Base-by-base conservation (phyloP, 345 rosid species). In the Triadica sebifera region DNA sequence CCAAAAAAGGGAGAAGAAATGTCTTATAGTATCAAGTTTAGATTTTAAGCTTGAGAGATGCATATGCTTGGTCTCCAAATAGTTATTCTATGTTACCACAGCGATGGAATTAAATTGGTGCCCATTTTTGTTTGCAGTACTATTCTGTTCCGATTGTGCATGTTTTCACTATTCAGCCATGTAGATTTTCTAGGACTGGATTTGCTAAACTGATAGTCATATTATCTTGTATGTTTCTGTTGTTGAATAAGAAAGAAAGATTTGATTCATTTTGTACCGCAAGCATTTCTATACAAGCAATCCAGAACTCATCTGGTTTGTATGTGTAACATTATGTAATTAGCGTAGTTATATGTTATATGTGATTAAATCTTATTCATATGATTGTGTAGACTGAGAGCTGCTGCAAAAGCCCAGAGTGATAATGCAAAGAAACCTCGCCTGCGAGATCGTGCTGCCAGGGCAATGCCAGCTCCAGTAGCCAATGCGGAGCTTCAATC, bases 401-500 rank as follows among this genome's bases (percentile, higher is more conserved):
- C 94, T 70, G 90, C 91, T 78, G 86, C 78, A 62, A 95, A 89
- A 83, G 83, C 87, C 67, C 94, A 91, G 71, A 91, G 88, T 39
- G 98, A 95, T 77, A 86, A 86, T 76, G 69, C 84, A 67, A 90
- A 84, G 89, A 93, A 87, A 85, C 81, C 84, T 29, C 85, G 94
- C 52, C 73, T 84, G 63, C 94, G 93, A 17, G 95, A 94, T 69
- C 89, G 95, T 24, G 81, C 88, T 68, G 73, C 84, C 56, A 85
- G 95, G 83, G 88, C 82, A 73, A 39, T 80, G 74, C 84, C 89
- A 47, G 97, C 94, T 74, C 97, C 96, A 8, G 99, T 87, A 79
- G 98, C 99, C 78, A 95, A 95, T 86, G 98, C 98, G 4, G 98
- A 95, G 80, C 85, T 93, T 84, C 97, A 89, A 70, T 82, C 93